Evolutionary conservation across 179 eudicot species (phyloP).

Genomic region (Heliamphora pulchella): DNA sequence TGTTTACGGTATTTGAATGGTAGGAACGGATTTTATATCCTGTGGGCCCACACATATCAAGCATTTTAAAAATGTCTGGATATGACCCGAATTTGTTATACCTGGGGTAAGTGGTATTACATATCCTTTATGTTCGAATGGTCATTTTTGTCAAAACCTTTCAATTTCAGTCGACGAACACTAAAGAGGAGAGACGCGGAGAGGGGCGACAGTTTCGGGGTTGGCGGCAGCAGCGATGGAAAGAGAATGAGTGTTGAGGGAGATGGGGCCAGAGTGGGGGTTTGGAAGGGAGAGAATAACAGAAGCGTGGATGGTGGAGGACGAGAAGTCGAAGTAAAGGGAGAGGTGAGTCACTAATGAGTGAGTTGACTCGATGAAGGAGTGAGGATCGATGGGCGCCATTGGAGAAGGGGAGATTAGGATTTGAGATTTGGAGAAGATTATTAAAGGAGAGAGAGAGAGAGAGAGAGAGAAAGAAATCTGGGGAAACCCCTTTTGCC

Average conservation of each 20-base stretch:
- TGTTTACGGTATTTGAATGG: too few relatives aligned
- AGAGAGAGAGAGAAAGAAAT: too few relatives aligned
- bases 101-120: too few relatives aligned
- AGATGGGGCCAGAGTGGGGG: constrained; percentile 47
- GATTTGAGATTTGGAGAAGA: neutral
- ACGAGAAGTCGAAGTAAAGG: constrained; percentile 73
- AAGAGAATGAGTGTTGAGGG: constrained; percentile 71
- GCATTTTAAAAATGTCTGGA: too few relatives aligned
- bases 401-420: constrained; percentile 21
- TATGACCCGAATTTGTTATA: too few relatives aligned
- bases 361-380: constrained; percentile 64
- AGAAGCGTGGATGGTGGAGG: constrained; percentile 56
- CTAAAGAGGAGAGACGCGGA: constrained; percentile 16
- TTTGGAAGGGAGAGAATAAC: constrained; percentile 56
- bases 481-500: too few relatives aligned
- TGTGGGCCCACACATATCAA: too few relatives aligned
- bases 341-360: constrained; percentile 80
- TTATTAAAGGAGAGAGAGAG: too few relatives aligned
- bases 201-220: constrained; percentile 23
- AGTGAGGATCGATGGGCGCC: constrained; percentile 82
- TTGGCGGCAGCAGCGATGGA: constrained; percentile 44
- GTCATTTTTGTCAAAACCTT: too few relatives aligned
- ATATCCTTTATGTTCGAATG: too few relatives aligned
- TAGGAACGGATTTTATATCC: too few relatives aligned
- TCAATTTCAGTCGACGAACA: too few relatives aligned